phyloP scores from a whole-genome alignment of 306 rosid genomes.

The Lagenaria siceraria region DNA sequence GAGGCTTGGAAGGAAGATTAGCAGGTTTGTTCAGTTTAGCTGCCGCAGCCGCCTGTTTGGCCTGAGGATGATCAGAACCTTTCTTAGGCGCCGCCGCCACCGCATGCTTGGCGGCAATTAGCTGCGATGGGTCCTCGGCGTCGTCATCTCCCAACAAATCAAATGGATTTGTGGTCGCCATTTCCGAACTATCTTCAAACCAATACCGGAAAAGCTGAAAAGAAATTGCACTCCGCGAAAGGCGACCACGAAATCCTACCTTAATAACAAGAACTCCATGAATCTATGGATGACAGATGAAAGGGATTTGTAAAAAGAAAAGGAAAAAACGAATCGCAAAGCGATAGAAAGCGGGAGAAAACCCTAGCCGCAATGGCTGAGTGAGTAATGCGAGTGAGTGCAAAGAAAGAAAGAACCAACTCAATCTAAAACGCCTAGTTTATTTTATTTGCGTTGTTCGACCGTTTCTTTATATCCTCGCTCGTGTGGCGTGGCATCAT shows the following conservation, averaged over 20 bases:
- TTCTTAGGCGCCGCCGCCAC: constrained; percentile 26
- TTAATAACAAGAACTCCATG: constrained; percentile 28
- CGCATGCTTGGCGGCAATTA: constrained; percentile 38
- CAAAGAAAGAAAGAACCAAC: neutral
- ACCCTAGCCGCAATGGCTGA: constrained; percentile 9
- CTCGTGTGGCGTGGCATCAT: neutral
- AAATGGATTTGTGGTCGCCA: constrained; percentile 80
- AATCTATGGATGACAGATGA: neutral
- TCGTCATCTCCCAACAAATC: constrained; percentile 80
- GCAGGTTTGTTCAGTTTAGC: constrained; percentile 35
- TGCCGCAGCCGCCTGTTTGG: constrained; percentile 16
- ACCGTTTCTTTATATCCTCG: neutral
- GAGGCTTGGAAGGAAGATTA: constrained; percentile 66
- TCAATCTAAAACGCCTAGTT: neutral
- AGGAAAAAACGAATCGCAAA: neutral
- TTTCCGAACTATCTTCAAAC: constrained; percentile 7
- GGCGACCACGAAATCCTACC: constrained; percentile 24
- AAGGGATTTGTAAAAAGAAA: constrained; percentile 12
- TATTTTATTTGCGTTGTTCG: neutral
- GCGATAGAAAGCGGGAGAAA: neutral
- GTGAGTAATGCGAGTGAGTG: neutral
- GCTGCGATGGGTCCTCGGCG: constrained; percentile 79
- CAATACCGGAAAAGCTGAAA: constrained; percentile 1
- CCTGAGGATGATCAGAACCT: constrained; percentile 16
- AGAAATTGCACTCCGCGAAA: constrained; percentile 5